Percentiles rank a stretch among this genome's conserved stretches.
Evolutionary conservation across 805 yeast species (phyloP).

Genomic region (Monosporozyma aquatica): DNA sequence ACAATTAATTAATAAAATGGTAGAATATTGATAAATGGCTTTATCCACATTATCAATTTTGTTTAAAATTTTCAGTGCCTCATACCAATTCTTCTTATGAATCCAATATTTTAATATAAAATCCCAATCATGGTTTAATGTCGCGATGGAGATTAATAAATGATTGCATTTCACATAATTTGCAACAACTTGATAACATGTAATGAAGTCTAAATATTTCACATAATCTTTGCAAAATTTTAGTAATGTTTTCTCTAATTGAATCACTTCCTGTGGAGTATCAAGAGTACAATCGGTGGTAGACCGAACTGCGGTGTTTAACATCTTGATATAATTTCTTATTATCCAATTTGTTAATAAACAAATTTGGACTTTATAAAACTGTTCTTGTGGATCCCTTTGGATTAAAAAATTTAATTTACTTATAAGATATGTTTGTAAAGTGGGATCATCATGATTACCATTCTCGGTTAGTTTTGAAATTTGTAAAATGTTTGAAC

Average conservation of each 20-base stretch:
- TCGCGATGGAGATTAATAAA: constrained; percentile 53
- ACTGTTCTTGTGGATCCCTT: constrained; percentile 6
- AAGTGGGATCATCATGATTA: constrained; percentile 25
- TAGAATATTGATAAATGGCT: constrained; percentile 60
- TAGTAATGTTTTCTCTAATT: constrained; percentile 3
- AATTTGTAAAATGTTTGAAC: constrained; percentile 29
- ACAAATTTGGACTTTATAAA: constrained; percentile 1
- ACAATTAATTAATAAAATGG: constrained; percentile 54
- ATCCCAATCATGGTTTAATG: constrained; percentile 54
- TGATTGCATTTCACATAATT: constrained; percentile 58
- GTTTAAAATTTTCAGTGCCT: constrained; percentile 51
- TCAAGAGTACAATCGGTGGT: not conserved
- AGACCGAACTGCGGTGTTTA: not conserved
- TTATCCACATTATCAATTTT: constrained; percentile 38
- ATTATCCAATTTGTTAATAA: constrained; percentile 1
- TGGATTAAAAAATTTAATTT: constrained; percentile 33
- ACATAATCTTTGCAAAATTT: not conserved
- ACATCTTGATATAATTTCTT: not conserved
- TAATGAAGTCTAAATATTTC: constrained; percentile 44
- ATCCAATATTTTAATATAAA: constrained; percentile 65
- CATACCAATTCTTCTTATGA: constrained; percentile 60
- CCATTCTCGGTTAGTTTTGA: constrained; percentile 15
- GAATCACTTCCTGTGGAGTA: constrained; percentile 7
- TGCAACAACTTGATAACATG: constrained; percentile 62
- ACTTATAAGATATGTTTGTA: constrained; percentile 37